phyloP scores from a whole-genome alignment of 192 early-diverging fungal species.

The Backusella psychrophila region DNA sequence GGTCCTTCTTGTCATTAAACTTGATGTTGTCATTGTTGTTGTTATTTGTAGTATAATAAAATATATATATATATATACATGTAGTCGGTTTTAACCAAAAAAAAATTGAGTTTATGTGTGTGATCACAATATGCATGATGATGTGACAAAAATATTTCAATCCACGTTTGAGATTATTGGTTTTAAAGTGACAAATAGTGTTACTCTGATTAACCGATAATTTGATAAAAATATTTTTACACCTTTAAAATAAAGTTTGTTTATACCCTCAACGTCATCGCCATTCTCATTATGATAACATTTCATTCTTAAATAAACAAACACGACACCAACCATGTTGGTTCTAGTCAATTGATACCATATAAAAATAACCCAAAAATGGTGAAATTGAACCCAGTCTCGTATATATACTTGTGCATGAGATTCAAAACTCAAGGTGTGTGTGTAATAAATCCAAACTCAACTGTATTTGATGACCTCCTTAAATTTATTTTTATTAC shows the following conservation, averaged over 20 bases:
- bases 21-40: neutral
- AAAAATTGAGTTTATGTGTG: neutral
- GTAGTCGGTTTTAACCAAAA: neutral
- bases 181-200: neutral
- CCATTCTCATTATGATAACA: too few species aligned
- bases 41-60: neutral
- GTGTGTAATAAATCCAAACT: neutral
- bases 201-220: neutral
- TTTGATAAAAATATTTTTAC: too few species aligned
- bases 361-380: too few species aligned
- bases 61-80: neutral
- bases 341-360: neutral
- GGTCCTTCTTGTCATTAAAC: neutral
- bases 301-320: neutral
- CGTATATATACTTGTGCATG: neutral
- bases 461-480: neutral
- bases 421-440: too few species aligned
- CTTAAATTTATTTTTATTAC: neutral
- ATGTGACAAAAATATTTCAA: slow-evolving; percentile 1
- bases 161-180: neutral
- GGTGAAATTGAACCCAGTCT: too few species aligned
- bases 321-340: neutral
- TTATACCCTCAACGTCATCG: neutral
- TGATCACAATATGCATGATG: neutral
- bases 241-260: too few species aligned